phyloP scores from a whole-genome alignment of 2,329 filamentous ascomycete species.

The Talaromyces sp. region DNA sequence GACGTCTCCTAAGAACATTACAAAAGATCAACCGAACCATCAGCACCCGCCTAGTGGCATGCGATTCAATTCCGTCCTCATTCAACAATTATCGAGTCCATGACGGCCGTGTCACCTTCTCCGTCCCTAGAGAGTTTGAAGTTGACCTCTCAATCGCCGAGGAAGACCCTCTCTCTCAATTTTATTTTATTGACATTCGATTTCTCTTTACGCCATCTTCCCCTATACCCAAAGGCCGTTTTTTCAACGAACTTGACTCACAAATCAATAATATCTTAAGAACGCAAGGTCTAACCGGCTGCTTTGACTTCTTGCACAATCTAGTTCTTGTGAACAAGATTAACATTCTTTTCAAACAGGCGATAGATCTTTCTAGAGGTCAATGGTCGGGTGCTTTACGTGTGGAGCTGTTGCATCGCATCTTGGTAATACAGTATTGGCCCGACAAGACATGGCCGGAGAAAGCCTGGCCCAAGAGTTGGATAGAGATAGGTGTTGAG shows the following conservation, averaged over 20 bases:
- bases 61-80: conserved; percentile 74
- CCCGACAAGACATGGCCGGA: conserved; percentile 33
- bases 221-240: conserved; percentile 55
- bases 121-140: conserved; percentile 78
- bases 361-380: conserved; percentile 59
- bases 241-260: conserved; percentile 63
- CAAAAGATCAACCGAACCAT: conserved; percentile 79
- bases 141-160: conserved; percentile 86
- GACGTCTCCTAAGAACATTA: conserved; percentile 68
- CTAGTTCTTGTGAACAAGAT: conserved; percentile 88
- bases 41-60: conserved; percentile 73
- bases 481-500: conserved; percentile 77
- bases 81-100: conserved; percentile 73
- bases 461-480: conserved; percentile 69
- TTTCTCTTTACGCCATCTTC: conserved; percentile 71
- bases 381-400: conserved; percentile 74
- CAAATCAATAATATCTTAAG: conserved; percentile 67
- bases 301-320: conserved; percentile 82
- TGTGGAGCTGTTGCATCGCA: conserved; percentile 74
- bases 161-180: conserved; percentile 75
- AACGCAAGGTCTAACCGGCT: conserved; percentile 67
- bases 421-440: conserved; percentile 90
- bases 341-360: conserved; percentile 72
- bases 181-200: conserved; percentile 90
- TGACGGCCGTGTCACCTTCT: conserved; percentile 86